phyloP scores from a whole-genome alignment of 2,329 filamentous ascomycete genomes.

The Xylaria polymorpha region DNA sequence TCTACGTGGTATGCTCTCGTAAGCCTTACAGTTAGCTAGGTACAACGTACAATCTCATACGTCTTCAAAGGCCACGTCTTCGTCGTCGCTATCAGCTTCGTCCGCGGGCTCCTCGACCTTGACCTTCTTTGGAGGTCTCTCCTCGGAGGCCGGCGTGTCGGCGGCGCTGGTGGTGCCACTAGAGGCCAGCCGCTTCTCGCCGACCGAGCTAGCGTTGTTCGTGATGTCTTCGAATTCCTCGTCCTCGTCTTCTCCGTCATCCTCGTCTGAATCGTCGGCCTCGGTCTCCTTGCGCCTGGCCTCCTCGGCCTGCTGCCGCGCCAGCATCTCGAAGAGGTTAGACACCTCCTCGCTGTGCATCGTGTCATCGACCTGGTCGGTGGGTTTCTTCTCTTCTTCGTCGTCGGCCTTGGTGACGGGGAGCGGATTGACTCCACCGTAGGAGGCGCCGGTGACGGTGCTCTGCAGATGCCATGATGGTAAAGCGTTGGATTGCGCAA shows the following conservation, averaged over 20 bases:
- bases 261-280: conserved; percentile 55
- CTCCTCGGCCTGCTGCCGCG: conserved; percentile 64
- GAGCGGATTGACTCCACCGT: conserved; percentile 51
- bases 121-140: conserved; percentile 62
- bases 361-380: conserved; percentile 54
- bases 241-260: conserved; percentile 45
- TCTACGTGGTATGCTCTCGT: not conserved
- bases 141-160: conserved; percentile 52
- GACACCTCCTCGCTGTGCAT: conserved; percentile 70
- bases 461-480: conserved; percentile 79
- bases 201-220: conserved; percentile 43
- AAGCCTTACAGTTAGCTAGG: not conserved
- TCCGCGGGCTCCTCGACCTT: conserved; percentile 60
- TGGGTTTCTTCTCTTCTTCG: conserved; percentile 61
- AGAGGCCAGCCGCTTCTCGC: conserved; percentile 47
- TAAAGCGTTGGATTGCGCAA: conserved; percentile 75
- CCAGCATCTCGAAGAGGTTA: conserved; percentile 74
- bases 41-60: conserved; percentile 44
- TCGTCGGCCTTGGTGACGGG: conserved; percentile 56
- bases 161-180: conserved; percentile 50
- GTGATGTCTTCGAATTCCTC: conserved; percentile 54
- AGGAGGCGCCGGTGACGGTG: conserved; percentile 74
- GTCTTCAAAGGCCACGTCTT: conserved; percentile 62
- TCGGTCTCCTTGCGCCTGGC: conserved; percentile 63
- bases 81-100: conserved; percentile 52